phyloP scores from a whole-genome alignment of 2,329 filamentous ascomycete species.

The Blastomyces gilchristii region DNA sequence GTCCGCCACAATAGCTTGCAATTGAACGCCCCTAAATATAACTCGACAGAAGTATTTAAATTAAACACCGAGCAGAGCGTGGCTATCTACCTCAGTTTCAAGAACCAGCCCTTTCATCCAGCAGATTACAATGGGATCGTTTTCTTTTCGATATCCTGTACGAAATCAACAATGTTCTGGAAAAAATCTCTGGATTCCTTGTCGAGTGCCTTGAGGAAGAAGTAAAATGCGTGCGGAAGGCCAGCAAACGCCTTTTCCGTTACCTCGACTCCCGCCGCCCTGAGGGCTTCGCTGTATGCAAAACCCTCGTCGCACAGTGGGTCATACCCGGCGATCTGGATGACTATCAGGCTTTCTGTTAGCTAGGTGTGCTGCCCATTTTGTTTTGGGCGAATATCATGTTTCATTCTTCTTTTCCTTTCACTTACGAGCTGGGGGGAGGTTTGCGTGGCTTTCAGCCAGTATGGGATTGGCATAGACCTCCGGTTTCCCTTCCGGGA shows the following conservation, averaged over 20 bases:
- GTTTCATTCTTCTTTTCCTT: not conserved
- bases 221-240: constrained; percentile 2
- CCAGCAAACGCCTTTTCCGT: not conserved
- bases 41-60: not conserved
- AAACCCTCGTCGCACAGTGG: not conserved
- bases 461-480: constrained; percentile 5
- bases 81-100: not conserved
- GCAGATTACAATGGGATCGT: not conserved
- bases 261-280: not conserved
- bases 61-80: not conserved
- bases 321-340: constrained; percentile 5
- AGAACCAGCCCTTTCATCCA: not conserved
- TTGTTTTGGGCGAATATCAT: not conserved
- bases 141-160: not conserved
- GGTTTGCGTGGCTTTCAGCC: constrained; percentile 7
- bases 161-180: constrained; percentile 5
- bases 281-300: constrained; percentile 3
- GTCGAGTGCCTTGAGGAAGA: constrained; percentile 2
- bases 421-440: constrained; percentile 5
- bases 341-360: not conserved
- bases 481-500: constrained; percentile 4
- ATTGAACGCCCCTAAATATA: not conserved
- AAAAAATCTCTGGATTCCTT: constrained; percentile 6
- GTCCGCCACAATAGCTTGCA: not conserved
- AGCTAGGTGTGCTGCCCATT: not conserved